Percentiles rank a stretch among this genome's conserved stretches.
phyloP scores from a whole-genome alignment of 2,329 filamentous ascomycete species.

The Periglandula ipomoeae region DNA sequence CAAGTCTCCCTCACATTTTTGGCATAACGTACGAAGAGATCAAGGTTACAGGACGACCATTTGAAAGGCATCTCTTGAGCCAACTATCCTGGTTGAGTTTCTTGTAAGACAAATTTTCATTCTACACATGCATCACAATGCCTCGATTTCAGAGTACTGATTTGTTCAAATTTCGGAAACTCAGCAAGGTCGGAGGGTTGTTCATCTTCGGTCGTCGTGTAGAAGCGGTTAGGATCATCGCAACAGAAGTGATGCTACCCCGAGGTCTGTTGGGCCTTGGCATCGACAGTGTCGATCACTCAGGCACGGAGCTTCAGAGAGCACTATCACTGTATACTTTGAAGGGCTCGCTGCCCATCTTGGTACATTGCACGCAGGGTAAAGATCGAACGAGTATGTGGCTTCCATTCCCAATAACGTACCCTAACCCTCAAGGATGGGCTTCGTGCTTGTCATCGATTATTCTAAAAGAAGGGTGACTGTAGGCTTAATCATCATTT shows the following conservation, averaged over 20 bases:
- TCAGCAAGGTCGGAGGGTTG: slow-evolving; percentile 43
- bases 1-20: slow-evolving; percentile 51
- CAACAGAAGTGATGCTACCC: slow-evolving; percentile 59
- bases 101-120: slow-evolving; percentile 44
- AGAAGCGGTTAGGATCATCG: slow-evolving; percentile 61
- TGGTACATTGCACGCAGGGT: slow-evolving; percentile 82
- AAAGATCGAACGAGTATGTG: slow-evolving; percentile 58
- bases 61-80: slow-evolving; percentile 59
- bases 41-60: slow-evolving; percentile 63
- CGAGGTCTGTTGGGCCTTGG: slow-evolving; percentile 64
- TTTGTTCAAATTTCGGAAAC: neutral
- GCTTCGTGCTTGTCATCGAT: no score
- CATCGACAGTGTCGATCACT: slow-evolving; percentile 59
- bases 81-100: slow-evolving; percentile 60
- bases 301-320: slow-evolving; percentile 48
- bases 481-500: slow-evolving; percentile 57
- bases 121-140: no score
- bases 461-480: no score
- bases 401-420: no score
- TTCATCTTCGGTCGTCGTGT: slow-evolving; percentile 59
- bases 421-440: no score
- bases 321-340: slow-evolving; percentile 21
- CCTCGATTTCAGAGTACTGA: no score
- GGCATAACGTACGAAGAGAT: slow-evolving; percentile 56
- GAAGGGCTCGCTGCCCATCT: slow-evolving; percentile 44